These are phyloP conservation scores for Oryza punctata DNA, from an alignment of 176 grass and related monocot species.

Conservation along the genomic window DNA sequence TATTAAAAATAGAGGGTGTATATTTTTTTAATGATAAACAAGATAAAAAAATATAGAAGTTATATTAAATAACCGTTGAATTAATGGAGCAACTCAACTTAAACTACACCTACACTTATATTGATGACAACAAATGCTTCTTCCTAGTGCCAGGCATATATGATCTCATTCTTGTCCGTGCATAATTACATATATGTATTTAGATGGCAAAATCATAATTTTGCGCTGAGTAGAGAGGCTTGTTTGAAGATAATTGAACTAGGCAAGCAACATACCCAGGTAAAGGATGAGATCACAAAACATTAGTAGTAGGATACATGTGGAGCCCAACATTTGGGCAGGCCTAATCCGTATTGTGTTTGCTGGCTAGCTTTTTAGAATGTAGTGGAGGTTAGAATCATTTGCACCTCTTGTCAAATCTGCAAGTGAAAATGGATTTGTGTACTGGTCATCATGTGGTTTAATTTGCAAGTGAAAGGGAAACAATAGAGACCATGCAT, in stretches of 20 bases:
- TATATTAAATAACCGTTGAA: too few species aligned
- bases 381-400: constrained; percentile 38
- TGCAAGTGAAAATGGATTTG: constrained; percentile 22
- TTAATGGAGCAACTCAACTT: too few species aligned
- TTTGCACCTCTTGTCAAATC: constrained; percentile 20
- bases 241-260: neutral
- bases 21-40: neutral
- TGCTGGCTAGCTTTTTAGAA: constrained; percentile 22
- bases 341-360: neutral
- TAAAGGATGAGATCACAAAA: constrained; percentile 11
- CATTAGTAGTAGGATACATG: neutral
- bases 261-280: neutral
- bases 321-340: constrained; percentile 15
- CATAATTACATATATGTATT: too few species aligned
- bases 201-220: neutral
- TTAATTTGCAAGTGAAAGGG: neutral
- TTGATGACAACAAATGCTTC: too few species aligned
- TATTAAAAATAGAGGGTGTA: too few species aligned
- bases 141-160: too few species aligned
- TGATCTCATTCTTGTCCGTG: too few species aligned
- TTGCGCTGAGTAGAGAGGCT: neutral
- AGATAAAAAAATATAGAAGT: too few species aligned
- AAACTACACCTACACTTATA: too few species aligned
- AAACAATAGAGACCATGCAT: neutral
- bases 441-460: neutral